These are phyloP conservation scores for Gillenia trifoliata DNA, from an alignment of 306 rosid genomes.

Conservation along the genomic window DNA sequence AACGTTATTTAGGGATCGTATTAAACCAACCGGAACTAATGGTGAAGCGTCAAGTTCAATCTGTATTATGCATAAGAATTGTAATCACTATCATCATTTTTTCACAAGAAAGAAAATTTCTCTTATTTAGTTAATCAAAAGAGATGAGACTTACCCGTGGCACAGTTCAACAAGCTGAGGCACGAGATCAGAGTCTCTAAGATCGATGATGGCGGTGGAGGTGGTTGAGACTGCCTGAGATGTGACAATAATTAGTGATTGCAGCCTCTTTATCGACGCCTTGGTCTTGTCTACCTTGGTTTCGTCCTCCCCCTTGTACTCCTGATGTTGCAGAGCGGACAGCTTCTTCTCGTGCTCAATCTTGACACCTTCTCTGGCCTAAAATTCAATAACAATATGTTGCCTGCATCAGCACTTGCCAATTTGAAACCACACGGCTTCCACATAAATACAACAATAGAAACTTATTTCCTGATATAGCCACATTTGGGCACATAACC, in stretches of 20 bases:
- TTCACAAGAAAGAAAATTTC: background rate
- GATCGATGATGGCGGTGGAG: conserved; percentile 69
- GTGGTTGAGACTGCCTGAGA: conserved; percentile 97
- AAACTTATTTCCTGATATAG: conserved; percentile 16
- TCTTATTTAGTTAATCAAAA: background rate
- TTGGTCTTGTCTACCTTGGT: conserved; percentile 87
- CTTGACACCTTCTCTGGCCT: conserved; percentile 93
- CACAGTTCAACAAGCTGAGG: conserved; percentile 92
- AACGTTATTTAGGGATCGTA: background rate
- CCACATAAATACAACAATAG: conserved; percentile 31
- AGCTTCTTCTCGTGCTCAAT: conserved; percentile 89
- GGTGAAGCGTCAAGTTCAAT: background rate
- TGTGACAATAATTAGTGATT: conserved; percentile 79
- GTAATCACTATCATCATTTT: no score
- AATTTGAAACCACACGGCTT: conserved; percentile 22
- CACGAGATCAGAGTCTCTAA: conserved; percentile 87
- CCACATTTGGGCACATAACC: conserved; percentile 3
- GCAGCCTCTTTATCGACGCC: conserved; percentile 75
- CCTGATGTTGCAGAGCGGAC: conserved; percentile 74
- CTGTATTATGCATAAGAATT: background rate
- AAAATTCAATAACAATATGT: conserved; percentile 25
- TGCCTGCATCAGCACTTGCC: conserved; percentile 28
- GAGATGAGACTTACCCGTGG: conserved; percentile 64
- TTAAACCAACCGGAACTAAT: background rate
- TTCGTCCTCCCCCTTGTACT: conserved; percentile 90